These are phyloP conservation scores for Phaffia tasmanica DNA, from an alignment of 768 basidiomycete genomes.

Conservation along the genomic window DNA sequence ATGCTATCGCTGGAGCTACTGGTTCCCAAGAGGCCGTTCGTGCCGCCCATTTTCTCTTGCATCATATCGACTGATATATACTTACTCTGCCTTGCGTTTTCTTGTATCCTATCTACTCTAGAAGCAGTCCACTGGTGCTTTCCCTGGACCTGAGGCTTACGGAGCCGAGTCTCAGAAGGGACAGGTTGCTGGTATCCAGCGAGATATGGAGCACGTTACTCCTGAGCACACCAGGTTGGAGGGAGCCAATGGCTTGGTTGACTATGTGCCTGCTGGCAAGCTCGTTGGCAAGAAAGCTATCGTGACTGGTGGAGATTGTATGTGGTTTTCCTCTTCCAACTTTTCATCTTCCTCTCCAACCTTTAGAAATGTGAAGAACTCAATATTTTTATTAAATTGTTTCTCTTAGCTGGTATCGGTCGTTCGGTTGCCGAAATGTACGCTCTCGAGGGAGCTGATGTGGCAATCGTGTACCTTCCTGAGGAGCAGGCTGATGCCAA, in stretches of 20 bases:
- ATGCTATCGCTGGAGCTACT: no score
- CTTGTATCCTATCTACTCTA: not conserved
- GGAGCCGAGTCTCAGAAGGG: constrained; percentile 12
- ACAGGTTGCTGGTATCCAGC: constrained; percentile 25
- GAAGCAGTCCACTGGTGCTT: not conserved
- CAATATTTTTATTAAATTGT: no score
- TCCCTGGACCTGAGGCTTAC: constrained; percentile 21
- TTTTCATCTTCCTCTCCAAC: no score
- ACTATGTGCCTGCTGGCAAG: constrained; percentile 43
- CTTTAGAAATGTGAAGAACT: no score
- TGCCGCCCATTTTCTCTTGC: no score
- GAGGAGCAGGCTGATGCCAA: constrained; percentile 25
- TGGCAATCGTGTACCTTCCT: constrained; percentile 25
- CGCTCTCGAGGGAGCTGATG: constrained; percentile 40
- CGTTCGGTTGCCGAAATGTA: constrained; percentile 42
- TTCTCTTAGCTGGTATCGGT: constrained; percentile 42
- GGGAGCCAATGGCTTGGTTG: constrained; percentile 33
- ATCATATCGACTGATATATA: no score
- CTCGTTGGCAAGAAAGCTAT: constrained; percentile 45
- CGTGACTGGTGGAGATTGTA: constrained; percentile 42
- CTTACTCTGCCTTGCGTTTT: not conserved
- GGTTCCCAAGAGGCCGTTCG: no score
- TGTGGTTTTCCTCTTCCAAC: no score
- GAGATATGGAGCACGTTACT: constrained; percentile 33
- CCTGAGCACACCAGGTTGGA: constrained; percentile 35